These are phyloP conservation scores for Selenicereus undatus DNA, from an alignment of 148 eudicot species.

Conservation along the genomic window DNA sequence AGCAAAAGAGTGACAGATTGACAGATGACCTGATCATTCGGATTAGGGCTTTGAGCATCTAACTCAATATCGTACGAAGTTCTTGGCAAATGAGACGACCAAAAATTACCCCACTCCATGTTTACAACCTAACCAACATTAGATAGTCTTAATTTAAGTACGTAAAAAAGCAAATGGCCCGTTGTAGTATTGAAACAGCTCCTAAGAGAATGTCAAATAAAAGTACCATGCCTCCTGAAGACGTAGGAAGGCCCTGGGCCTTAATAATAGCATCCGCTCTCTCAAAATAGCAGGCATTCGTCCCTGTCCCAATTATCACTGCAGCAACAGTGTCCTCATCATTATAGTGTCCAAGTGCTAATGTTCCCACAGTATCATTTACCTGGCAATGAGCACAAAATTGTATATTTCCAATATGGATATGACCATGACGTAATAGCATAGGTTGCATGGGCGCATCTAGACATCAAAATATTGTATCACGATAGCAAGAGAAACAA, in stretches of 20 bases:
- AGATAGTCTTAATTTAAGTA: not conserved
- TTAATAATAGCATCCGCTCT: slow-evolving; percentile 91
- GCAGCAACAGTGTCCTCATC: slow-evolving; percentile 97
- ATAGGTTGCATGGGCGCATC: not conserved
- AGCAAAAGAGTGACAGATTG: not conserved
- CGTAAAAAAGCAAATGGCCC: not conserved
- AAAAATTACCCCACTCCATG: slow-evolving; percentile 97
- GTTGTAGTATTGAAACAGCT: not conserved
- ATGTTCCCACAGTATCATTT: slow-evolving; percentile 89
- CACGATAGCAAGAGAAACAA: not conserved
- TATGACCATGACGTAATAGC: not conserved
- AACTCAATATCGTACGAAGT: slow-evolving; percentile 72
- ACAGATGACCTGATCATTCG: slow-evolving; percentile 68
- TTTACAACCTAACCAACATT: slow-evolving; percentile 61
- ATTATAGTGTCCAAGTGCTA: slow-evolving; percentile 84
- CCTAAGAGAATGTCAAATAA: not conserved
- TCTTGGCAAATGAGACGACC: slow-evolving; percentile 95
- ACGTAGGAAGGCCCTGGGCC: slow-evolving; percentile 75
- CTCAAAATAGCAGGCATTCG: slow-evolving; percentile 92
- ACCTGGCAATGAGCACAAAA: slow-evolving; percentile 35
- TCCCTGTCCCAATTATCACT: slow-evolving; percentile 86
- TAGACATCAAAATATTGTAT: not conserved
- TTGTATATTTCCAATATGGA: slow-evolving; percentile 14
- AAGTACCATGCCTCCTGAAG: slow-evolving; percentile 88
- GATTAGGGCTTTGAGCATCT: slow-evolving; percentile 84